Evolutionary conservation across 352 stramenopile genomes (phyloP).

Genomic region (Pythium folliculosum): DNA sequence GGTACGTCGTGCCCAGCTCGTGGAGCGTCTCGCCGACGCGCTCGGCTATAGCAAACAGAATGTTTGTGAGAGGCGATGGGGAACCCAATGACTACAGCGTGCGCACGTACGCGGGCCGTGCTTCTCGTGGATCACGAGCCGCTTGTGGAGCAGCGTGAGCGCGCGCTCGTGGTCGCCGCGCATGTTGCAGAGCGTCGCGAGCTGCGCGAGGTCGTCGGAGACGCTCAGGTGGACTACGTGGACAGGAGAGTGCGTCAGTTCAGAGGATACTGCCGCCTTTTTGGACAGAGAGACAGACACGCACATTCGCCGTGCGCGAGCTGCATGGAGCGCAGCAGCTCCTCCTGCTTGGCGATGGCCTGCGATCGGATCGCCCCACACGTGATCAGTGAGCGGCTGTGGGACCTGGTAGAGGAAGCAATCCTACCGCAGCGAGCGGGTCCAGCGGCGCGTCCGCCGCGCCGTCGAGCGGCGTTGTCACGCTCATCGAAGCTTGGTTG

Average conservation of each 20-base stretch:
- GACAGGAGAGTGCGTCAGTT: not conserved
- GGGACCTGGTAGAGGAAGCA: not conserved
- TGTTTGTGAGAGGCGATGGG: too few relatives aligned
- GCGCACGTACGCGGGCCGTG: constrained; percentile 52
- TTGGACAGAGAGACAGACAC: constrained; percentile 12
- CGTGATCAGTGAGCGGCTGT: not conserved
- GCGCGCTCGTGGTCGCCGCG: constrained; percentile 64
- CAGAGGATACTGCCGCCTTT: too few relatives aligned
- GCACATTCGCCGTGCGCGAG: constrained; percentile 52
- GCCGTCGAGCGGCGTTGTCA: not conserved
- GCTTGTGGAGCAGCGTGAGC: constrained; percentile 67
- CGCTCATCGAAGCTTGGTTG: not conserved
- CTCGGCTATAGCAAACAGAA: constrained; percentile 19
- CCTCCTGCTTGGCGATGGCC: constrained; percentile 55
- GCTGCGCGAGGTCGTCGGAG: constrained; percentile 68
- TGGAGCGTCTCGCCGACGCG: constrained; percentile 65
- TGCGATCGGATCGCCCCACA: constrained; percentile 5
- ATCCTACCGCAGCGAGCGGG: constrained; percentile 30
- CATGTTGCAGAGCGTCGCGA: constrained; percentile 73
- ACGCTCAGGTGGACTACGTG: constrained; percentile 47
- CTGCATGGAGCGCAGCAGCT: constrained; percentile 46
- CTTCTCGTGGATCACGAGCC: constrained; percentile 85
- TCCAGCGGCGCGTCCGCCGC: not conserved
- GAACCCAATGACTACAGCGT: too few relatives aligned
- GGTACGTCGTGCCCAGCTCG: constrained; percentile 69